Conservation (phyloP, 2,329 filamentous ascomycete species). For the Hyphodiscus sp. region DNA sequence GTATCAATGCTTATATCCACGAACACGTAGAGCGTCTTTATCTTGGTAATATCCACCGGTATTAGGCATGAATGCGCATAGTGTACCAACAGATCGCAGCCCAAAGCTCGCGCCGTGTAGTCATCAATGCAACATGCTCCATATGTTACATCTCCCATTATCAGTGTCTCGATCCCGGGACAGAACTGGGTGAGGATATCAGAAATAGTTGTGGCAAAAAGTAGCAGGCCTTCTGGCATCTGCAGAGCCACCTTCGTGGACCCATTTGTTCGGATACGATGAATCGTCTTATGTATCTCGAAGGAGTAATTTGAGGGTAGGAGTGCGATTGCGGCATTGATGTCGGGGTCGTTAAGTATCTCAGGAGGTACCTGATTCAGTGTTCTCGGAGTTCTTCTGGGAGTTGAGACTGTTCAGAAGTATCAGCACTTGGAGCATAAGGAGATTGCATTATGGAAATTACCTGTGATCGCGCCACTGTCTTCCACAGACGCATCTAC, state of each 20-base stretch:
- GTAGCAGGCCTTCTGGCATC: conserved; percentile 88
- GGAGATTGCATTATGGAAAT: conserved; percentile 10
- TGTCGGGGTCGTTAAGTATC: conserved; percentile 76
- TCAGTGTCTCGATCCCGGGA: conserved; percentile 81
- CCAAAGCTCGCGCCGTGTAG: conserved; percentile 89
- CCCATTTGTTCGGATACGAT: conserved; percentile 74
- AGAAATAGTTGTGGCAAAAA: conserved; percentile 96
- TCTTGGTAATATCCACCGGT: conserved; percentile 91
- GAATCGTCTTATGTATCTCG: conserved; percentile 96
- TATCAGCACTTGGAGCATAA: background rate
- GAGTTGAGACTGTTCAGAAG: conserved; percentile 52
- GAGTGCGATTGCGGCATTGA: conserved; percentile 80
- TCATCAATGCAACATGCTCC: conserved; percentile 98
- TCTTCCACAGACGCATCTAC: conserved; percentile 40
- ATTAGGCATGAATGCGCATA: conserved; percentile 97
- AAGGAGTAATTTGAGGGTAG: conserved; percentile 97
- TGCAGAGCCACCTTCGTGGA: conserved; percentile 88
- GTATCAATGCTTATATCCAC: conserved; percentile 97
- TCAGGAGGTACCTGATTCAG: conserved; percentile 85
- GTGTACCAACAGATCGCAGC: conserved; percentile 90
- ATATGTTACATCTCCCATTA: conserved; percentile 99
- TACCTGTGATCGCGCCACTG: conserved; percentile 64
- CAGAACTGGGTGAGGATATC: conserved; percentile 96
- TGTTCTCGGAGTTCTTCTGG: conserved; percentile 68
- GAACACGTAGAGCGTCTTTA: conserved; percentile 96